A percentile compares a stretch with the other conserved stretches of the same genome.
Evolutionary conservation across 2,329 filamentous ascomycete genomes (phyloP).

Genomic region (Talaromyces sp.): DNA sequence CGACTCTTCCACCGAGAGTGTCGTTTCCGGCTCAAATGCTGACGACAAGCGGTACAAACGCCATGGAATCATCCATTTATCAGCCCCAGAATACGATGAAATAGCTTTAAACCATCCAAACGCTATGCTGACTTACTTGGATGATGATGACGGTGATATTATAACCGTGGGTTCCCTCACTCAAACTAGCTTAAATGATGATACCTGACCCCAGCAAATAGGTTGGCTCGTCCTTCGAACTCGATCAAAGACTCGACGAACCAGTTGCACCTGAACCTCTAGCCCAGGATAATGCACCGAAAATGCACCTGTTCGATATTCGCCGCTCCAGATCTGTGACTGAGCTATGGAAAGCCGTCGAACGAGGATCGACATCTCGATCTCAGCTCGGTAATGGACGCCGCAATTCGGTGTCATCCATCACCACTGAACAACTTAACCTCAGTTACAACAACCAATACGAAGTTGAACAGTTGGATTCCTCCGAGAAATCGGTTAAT

Average conservation of each 20-base stretch:
- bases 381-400: background rate
- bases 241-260: constrained; percentile 41
- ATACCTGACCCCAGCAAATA: constrained; percentile 13
- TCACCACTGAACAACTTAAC: background rate
- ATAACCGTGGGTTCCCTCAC: constrained; percentile 35
- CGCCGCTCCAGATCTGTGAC: constrained; percentile 33
- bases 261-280: constrained; percentile 18
- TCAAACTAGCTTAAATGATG: background rate
- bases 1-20: constrained; percentile 10
- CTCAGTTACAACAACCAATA: background rate
- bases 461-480: background rate
- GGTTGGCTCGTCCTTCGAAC: constrained; percentile 44
- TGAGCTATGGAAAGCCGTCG: constrained; percentile 33
- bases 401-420: background rate
- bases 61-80: constrained; percentile 34
- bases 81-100: constrained; percentile 37
- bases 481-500: background rate
- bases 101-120: constrained; percentile 35
- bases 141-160: constrained; percentile 41
- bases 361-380: constrained; percentile 11
- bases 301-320: constrained; percentile 44
- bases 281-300: constrained; percentile 13
- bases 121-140: constrained; percentile 38
- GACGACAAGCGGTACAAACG: constrained; percentile 10
- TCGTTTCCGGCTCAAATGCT: constrained; percentile 3